Evolutionary conservation across 2,329 filamentous ascomycete genomes (phyloP).

Genomic region (Penicillium sp.): DNA sequence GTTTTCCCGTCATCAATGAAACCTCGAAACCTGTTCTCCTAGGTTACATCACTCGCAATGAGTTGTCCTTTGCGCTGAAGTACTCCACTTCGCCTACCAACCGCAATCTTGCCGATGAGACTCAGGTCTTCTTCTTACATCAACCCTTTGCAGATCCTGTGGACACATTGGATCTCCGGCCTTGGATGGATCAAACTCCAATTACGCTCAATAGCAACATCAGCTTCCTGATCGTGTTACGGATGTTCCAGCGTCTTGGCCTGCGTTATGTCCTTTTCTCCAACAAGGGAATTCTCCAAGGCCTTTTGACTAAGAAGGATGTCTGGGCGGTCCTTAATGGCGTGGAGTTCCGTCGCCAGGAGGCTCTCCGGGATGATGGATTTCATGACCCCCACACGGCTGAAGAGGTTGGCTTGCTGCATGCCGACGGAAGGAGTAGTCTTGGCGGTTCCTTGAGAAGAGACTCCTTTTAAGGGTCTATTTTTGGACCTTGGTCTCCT

Average conservation of each 20-base stretch:
- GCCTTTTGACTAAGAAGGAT: constrained; percentile 94
- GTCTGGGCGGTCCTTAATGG: constrained; percentile 91
- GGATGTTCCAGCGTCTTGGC: constrained; percentile 93
- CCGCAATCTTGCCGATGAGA: constrained; percentile 62
- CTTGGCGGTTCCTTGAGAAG: constrained; percentile 33
- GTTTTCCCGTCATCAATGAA: constrained; percentile 86
- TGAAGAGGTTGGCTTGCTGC: constrained; percentile 42
- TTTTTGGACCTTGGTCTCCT: not conserved
- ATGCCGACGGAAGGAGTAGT: constrained; percentile 32
- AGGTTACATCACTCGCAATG: constrained; percentile 90
- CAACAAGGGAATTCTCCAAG: constrained; percentile 77
- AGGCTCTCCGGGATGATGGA: constrained; percentile 29
- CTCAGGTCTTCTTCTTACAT: constrained; percentile 81
- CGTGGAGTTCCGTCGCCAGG: constrained; percentile 55
- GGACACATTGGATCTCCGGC: constrained; percentile 79
- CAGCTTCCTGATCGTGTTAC: constrained; percentile 79
- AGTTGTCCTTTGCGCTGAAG: constrained; percentile 78
- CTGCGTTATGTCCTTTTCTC: constrained; percentile 86
- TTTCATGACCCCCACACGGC: constrained; percentile 27
- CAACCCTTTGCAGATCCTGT: constrained; percentile 77
- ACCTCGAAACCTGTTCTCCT: constrained; percentile 74
- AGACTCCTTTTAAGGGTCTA: constrained; percentile 25
- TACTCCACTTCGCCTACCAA: constrained; percentile 53
- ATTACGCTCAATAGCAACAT: constrained; percentile 80
- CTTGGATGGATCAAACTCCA: constrained; percentile 99